phyloP scores from a whole-genome alignment of 805 yeast species.

The Myxozyma neotropica region DNA sequence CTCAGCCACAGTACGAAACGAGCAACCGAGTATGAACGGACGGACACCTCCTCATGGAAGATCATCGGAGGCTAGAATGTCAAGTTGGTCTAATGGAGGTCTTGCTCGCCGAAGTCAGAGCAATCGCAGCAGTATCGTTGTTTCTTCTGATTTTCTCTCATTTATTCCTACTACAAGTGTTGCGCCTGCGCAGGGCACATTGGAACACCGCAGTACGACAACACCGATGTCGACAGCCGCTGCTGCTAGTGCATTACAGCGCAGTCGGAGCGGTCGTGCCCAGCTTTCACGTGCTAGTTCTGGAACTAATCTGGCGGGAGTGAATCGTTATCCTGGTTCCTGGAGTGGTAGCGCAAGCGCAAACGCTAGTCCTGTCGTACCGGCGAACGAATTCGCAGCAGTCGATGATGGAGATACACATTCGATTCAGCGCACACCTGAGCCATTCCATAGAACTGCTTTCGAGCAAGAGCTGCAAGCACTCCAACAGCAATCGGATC shows the following conservation, averaged over 20 bases:
- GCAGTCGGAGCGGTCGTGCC: conserved; percentile 7
- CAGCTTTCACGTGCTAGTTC: background rate
- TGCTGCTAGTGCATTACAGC: background rate
- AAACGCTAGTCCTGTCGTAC: background rate
- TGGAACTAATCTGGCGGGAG: background rate
- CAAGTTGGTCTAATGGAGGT: conserved; percentile 10
- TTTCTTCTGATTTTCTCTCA: background rate
- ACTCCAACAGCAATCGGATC: too few species aligned
- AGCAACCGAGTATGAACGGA: background rate
- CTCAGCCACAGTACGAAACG: background rate
- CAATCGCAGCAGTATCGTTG: conserved; percentile 9
- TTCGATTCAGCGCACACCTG: conserved; percentile 26
- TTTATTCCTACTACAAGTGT: background rate
- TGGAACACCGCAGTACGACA: background rate
- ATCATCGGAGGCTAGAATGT: background rate
- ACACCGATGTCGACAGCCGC: background rate
- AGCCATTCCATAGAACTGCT: conserved; percentile 14
- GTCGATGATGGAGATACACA: conserved; percentile 10
- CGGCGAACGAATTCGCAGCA: background rate
- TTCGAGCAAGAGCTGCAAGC: conserved; percentile 1
- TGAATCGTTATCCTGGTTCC: background rate
- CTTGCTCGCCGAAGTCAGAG: conserved; percentile 10
- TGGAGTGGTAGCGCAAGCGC: background rate
- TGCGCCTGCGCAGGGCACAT: background rate
- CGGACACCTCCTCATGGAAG: background rate